Base-by-base conservation (phyloP, 2,329 filamentous ascomycete species). In the Ambrosiella xylebori region DNA sequence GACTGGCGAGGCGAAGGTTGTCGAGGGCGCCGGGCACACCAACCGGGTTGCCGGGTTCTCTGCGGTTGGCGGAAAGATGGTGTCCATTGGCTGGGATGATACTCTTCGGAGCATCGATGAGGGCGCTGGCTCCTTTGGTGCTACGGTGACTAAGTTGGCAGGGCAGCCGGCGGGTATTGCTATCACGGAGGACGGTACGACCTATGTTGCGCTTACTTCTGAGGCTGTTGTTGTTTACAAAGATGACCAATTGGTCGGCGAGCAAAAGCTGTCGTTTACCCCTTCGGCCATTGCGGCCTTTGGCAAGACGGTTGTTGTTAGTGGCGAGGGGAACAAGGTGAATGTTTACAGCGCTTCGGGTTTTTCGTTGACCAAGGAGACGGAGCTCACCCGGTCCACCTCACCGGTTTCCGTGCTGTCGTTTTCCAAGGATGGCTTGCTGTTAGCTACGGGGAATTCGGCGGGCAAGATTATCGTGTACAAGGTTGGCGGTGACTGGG, bases 21-120 rank as follows among this genome's bases (percentile, higher is more conserved):
- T 94, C 9, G 86, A 93, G 62, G 91, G 93, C 36, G 81, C 88
- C 63, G 75, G 80, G 2, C 93, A 96, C 69, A 85, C 85, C 7
- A 94, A 91, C 68, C 90, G 94, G 68, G 81, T 97, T 56, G 81
- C 83, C 2, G 86, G 86, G 55, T 84, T 98, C 62, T 74, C 84
- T 2, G 73, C 80, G 0, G 73, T 74, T 7, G 67, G 74, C 1
- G 78, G 81, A 39, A 78, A 81, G 63, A 80, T 88, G n/a, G 90
- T 87, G 71, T 91, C 84, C 65, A 86, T 91, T 57, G 90, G 84
- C 62, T 98, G 91, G 93, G 93, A 98, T 67, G 93, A 98, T 68
- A 88, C 84, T 0, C 75, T 97, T 40, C 84, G 89, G 62, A 84
- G 80, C 49, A 77, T 94, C 40, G 89, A 95, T 63, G 77, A 85